A percentile compares a stretch with the other conserved stretches of the same genome.
phyloP scores from a whole-genome alignment of 2,329 filamentous ascomycete genomes.

The Alternaria panax region DNA sequence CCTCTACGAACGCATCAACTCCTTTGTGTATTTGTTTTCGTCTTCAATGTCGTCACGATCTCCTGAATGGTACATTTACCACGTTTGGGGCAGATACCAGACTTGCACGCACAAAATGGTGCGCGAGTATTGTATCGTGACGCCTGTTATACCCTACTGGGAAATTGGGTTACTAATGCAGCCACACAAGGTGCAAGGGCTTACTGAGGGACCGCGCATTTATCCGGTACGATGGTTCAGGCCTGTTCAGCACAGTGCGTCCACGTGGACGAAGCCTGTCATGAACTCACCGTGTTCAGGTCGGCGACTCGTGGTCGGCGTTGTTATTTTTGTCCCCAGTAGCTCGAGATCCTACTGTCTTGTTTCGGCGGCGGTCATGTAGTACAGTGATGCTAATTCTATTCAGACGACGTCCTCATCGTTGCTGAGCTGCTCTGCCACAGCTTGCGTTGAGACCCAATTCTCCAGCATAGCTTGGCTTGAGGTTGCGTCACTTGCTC shows the following conservation, averaged over 20 bases:
- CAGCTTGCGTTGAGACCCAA: conserved; percentile 55
- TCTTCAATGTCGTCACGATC: conserved; percentile 1
- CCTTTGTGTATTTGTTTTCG: neutral
- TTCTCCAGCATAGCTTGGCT: conserved; percentile 53
- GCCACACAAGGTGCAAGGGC: conserved; percentile 21
- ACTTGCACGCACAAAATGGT: neutral
- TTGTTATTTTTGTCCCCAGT: conserved; percentile 25
- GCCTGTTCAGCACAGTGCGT: conserved; percentile 29
- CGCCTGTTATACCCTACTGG: conserved; percentile 6
- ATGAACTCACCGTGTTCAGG: conserved; percentile 12
- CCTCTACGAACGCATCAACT: neutral
- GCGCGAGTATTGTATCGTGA: conserved; percentile 11
- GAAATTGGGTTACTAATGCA: conserved; percentile 18
- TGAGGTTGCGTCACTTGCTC: conserved; percentile 30
- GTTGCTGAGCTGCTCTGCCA: conserved; percentile 42
- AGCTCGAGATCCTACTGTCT: conserved; percentile 18
- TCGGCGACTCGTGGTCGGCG: conserved; percentile 4
- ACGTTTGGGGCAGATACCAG: neutral
- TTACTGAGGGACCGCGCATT: conserved; percentile 20
- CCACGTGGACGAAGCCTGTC: conserved; percentile 33
- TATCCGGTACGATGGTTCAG: conserved; percentile 26
- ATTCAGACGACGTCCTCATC: conserved; percentile 47
- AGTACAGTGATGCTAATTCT: neutral
- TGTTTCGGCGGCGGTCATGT: conserved; percentile 3
- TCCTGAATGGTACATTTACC: neutral